These are phyloP conservation scores for Gonapodya prolifera DNA, from an alignment of 192 early-diverging fungal genomes.

Conservation along the genomic window DNA sequence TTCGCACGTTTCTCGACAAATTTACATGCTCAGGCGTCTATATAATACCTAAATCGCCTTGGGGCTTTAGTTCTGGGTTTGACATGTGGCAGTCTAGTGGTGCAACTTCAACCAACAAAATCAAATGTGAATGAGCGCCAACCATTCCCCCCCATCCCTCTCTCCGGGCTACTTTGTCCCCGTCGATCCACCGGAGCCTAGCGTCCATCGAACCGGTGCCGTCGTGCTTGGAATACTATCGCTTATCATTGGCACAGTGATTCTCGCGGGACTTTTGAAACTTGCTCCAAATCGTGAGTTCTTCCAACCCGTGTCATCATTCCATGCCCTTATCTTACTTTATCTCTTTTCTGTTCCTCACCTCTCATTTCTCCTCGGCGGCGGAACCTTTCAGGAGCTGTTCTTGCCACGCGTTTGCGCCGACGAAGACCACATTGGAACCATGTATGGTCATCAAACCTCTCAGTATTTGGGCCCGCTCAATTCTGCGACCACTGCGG, in stretches of 20 bases:
- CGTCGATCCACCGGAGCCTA: no score
- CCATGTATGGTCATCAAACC: neutral
- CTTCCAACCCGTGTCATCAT: neutral
- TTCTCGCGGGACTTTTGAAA: neutral
- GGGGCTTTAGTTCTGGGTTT: no score
- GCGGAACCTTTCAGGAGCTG: neutral
- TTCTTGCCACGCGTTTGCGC: neutral
- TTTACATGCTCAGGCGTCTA: no score
- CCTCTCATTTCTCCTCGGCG: neutral
- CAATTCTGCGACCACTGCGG: neutral
- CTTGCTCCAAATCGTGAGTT: neutral
- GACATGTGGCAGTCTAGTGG: no score
- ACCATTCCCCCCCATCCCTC: no score
- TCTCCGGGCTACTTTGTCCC: no score
- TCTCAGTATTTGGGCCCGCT: neutral
- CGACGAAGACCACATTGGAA: neutral
- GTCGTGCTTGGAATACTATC: neutral
- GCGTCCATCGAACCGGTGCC: neutral
- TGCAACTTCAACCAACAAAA: no score
- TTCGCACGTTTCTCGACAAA: no score
- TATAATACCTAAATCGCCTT: no score
- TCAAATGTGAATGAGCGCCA: no score
- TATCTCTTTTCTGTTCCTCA: neutral
- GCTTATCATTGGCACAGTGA: neutral
- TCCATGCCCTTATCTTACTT: no score